Evolutionary conservation across 257 asterid species (phyloP), one percentile per base, ranked within the genome.

Genomic region (Jacaranda mimosifolia): DNA sequence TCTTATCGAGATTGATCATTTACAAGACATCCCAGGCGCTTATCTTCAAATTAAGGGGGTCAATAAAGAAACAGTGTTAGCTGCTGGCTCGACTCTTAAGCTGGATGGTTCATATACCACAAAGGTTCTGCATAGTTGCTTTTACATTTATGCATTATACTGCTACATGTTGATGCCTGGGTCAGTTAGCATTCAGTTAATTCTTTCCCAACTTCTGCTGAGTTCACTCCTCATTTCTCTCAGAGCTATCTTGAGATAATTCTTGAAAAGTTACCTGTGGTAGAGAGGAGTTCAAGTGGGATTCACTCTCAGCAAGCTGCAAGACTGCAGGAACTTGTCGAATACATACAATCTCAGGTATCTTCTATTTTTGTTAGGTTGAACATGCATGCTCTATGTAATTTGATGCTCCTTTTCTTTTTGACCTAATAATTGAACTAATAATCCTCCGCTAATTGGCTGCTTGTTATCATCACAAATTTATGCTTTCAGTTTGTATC

Each of bases 71-170:
- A 87, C 86, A 46, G 99, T 96, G 26, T 85, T 90, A 26, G 91
- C 92, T 53, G 96, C 97, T 78, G 98, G 98, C 75, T 89, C 93
- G 38, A 81, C 94, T 38, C 97, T 96, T 70, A 84, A 89, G 83
- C 85, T 93, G 76, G 98, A 91, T 74, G 99, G 91, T 76, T 93
- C 97, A 76, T 96, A 96, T 80, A 96, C 99, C 78, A 96, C 99
- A 17, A 93, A 96, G 98, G 99, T 96, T 74, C 65, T 51, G 59
- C 67, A 42, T 58, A 42, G 13, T 66, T 58, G 35, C 64, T 79
- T 79, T 17, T 56, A 19, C 69, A 19, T 69, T 15, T 43, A 15
- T 65, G 26, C 40, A 35, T 58, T 76, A 18, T 36, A 51, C n/a
- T 63, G 35, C 12, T 56, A 11, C 19, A 35, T 7, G 9, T 17